phyloP scores from a whole-genome alignment of 768 basidiomycete species.

The Lenzites betulinus region DNA sequence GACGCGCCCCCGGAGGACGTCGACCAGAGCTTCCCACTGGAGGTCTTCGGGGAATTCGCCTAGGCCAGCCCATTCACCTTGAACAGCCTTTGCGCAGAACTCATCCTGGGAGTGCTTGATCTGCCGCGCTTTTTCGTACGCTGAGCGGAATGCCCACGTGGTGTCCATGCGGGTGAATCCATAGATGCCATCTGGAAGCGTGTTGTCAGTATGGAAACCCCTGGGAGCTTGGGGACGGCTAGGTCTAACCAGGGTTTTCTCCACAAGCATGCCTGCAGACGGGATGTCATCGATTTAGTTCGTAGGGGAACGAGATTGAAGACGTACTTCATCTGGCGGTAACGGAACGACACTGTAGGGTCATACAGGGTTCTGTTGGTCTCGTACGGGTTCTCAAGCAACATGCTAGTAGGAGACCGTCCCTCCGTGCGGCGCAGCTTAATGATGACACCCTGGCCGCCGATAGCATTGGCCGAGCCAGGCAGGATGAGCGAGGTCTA shows the following conservation, averaged over 20 bases:
- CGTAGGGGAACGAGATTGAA: background rate
- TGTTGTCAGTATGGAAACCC: background rate
- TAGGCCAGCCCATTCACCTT: slow-evolving; percentile 49
- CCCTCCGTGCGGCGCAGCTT: slow-evolving; percentile 76
- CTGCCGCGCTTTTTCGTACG: slow-evolving; percentile 66
- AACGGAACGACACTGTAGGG: slow-evolving; percentile 51
- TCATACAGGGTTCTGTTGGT: slow-evolving; percentile 54
- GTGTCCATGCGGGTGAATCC: slow-evolving; percentile 58
- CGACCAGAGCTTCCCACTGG: slow-evolving; percentile 78
- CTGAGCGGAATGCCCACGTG: slow-evolving; percentile 66
- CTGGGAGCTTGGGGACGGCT: too few species aligned
- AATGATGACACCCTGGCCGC: slow-evolving; percentile 76
- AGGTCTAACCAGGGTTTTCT: slow-evolving; percentile 51
- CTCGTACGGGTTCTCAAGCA: slow-evolving; percentile 72
- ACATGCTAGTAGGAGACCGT: slow-evolving; percentile 69
- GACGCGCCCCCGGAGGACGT: slow-evolving; percentile 76
- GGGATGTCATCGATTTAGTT: background rate
- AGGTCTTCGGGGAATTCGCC: slow-evolving; percentile 67
- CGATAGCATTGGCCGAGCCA: slow-evolving; percentile 55
- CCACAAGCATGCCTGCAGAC: slow-evolving; percentile 33
- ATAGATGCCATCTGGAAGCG: slow-evolving; percentile 27
- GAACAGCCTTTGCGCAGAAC: slow-evolving; percentile 55
- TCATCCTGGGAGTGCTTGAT: slow-evolving; percentile 69
- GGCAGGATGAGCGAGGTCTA: slow-evolving; percentile 71
- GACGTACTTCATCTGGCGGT: slow-evolving; percentile 75